These are phyloP conservation scores for Astrephomene gubernaculifera DNA, from an alignment of 139 green algal species.

Conservation along the genomic window DNA sequence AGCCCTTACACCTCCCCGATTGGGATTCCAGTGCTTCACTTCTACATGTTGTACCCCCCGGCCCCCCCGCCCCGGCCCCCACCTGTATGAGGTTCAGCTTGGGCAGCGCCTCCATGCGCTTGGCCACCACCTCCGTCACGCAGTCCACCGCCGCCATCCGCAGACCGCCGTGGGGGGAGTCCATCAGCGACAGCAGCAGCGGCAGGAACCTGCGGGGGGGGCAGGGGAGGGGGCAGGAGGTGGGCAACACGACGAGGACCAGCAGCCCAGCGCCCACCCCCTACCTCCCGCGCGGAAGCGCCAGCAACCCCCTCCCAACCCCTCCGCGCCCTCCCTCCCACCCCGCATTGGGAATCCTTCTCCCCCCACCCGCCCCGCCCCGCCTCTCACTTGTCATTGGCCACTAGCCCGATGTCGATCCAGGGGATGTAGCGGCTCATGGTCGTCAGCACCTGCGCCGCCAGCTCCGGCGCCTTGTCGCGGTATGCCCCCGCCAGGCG, in stretches of 20 bases:
- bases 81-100: slow-evolving; percentile 86
- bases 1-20: too few relatives aligned
- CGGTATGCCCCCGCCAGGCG: slow-evolving; percentile 71
- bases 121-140: slow-evolving; percentile 83
- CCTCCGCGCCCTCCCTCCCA: background rate
- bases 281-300: too few relatives aligned
- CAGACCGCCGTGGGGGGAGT: slow-evolving; percentile 43
- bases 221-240: background rate
- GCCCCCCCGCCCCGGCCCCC: background rate
- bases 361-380: background rate
- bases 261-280: background rate
- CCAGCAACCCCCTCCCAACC: background rate
- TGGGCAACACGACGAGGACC: too few relatives aligned
- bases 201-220: slow-evolving; percentile 75
- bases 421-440: slow-evolving; percentile 89
- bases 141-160: slow-evolving; percentile 75
- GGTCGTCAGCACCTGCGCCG: slow-evolving; percentile 74
- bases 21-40: too few relatives aligned
- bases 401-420: slow-evolving; percentile 95
- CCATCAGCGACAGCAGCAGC: slow-evolving; percentile 77
- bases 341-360: background rate
- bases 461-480: slow-evolving; percentile 59
- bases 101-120: slow-evolving; percentile 88
- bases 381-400: slow-evolving; percentile 76
- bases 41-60: too few relatives aligned